Conservation (phyloP, 495 filamentous ascomycete genomes). For the Penicillium nucicola region DNA sequence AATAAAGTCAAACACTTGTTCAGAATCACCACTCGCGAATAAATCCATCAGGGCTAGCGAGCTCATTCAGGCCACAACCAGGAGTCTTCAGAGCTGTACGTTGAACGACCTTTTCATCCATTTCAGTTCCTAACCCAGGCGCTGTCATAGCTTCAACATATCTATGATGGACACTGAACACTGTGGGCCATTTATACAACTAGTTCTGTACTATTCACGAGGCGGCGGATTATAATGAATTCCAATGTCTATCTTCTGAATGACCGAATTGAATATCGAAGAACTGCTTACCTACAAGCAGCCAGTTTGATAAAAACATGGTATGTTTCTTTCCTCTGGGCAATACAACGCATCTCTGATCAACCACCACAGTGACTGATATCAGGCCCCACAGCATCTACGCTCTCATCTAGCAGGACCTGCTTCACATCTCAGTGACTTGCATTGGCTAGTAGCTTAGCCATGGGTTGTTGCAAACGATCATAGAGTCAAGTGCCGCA, state of each 20-base stretch:
- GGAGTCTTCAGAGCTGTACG: constrained; percentile 46
- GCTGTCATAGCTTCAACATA: constrained; percentile 61
- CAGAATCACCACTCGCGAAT: constrained; percentile 66
- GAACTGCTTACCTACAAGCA: constrained; percentile 67
- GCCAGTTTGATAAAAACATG: constrained; percentile 74
- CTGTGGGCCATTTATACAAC: constrained; percentile 60
- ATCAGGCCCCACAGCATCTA: constrained; percentile 77
- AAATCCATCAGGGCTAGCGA: constrained; percentile 67
- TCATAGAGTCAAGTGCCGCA: constrained; percentile 75
- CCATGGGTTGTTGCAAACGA: constrained; percentile 76
- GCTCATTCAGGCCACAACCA: constrained; percentile 59
- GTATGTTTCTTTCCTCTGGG: too few relatives aligned
- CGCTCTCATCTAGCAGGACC: constrained; percentile 64
- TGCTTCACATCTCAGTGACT: constrained; percentile 73
- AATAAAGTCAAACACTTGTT: too few relatives aligned
- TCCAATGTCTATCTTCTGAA: constrained; percentile 78
- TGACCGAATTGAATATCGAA: constrained; percentile 65
- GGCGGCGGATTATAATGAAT: constrained; percentile 72
- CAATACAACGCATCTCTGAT: constrained; percentile 68
- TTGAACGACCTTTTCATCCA: constrained; percentile 65
- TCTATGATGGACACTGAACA: constrained; percentile 64
- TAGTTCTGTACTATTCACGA: constrained; percentile 63
- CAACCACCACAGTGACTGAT: constrained; percentile 75
- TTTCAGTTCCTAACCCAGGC: constrained; percentile 69
- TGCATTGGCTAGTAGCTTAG: constrained; percentile 70